Base-by-base conservation (phyloP, 1,139 yeast genomes). In the Yamadazyma kanchanaburiensis region DNA sequence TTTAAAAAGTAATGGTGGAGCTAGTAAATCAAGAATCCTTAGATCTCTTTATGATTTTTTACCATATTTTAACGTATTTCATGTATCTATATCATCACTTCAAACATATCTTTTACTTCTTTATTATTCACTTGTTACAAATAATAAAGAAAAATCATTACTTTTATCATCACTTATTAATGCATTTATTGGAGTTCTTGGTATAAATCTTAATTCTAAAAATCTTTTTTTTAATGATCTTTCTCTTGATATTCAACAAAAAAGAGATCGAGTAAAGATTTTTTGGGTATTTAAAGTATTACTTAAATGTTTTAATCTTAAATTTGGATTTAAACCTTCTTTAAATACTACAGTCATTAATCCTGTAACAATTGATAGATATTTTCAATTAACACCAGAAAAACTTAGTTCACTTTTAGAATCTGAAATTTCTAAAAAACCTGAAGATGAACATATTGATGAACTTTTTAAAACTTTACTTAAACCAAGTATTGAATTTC, bases 201-300 rank as follows among this genome's bases (percentile, higher is more conserved):
- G 75, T 6, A 64, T 70, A 25, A 70, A 70, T 42, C 53, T 69
- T 33, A 69, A 69, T 40, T 58, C 67, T 21, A 67, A 68, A 26
- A 66, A 66, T 37, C 48, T 70, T 16, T 67, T 68, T 37, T 69
- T 68, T 49, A 67, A 68, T 39, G 74, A 69, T 46, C 58, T 67
- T 33, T 54, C 70, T 6, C 53, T 67, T 24, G 46, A 48, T 15
- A 40, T 60, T 22, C 58, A 56, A 28, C 65, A 69, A 42, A 53
- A 60, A 39, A 55, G 75, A 33, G 72, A 72, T 37, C 57, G 84
- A 44, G 72, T 77, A 12, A 77, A 76, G 45, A 58, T 76, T 13
- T 78, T 73, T 42, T 77, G 85, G 85, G 74, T 71, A 14, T 75
- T 70, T 45, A 71, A 71, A 37, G 72, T 75, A 3, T 55, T 77